These are phyloP conservation scores for Centella asiatica DNA, from an alignment of 129 eudicot species.

Conservation along the genomic window DNA sequence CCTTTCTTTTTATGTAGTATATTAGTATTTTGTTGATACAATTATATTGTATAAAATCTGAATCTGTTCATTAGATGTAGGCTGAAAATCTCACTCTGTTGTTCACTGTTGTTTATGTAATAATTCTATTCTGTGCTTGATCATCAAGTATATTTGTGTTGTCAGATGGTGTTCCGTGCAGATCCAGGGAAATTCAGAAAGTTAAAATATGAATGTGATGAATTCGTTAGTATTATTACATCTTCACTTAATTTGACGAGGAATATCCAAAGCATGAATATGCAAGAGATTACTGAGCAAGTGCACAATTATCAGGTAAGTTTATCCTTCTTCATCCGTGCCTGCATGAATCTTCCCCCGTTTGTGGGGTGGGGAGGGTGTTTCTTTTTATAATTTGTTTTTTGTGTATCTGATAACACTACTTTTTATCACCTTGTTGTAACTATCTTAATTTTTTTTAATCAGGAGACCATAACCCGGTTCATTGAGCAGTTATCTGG, in stretches of 20 bases:
- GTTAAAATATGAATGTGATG: slow-evolving; percentile 55
- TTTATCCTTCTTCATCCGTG: no score
- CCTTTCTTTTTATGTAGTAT: no score
- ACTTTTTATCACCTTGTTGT: not conserved
- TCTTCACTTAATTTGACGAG: slow-evolving; percentile 24
- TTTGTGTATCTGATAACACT: not conserved
- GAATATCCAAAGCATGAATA: slow-evolving; percentile 22
- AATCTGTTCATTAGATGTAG: no score
- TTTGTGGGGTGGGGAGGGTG: no score
- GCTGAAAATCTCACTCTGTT: not conserved
- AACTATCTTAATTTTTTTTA: not conserved
- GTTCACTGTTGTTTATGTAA: not conserved
- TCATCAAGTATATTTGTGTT: slow-evolving; percentile 10
- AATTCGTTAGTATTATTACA: slow-evolving; percentile 34
- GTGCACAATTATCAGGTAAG: slow-evolving; percentile 68
- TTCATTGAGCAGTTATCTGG: slow-evolving; percentile 63
- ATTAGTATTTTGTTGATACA: no score
- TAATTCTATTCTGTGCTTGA: not conserved
- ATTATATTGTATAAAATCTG: no score
- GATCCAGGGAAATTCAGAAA: slow-evolving; percentile 50
- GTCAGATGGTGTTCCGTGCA: slow-evolving; percentile 65
- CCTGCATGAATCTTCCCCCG: no score
- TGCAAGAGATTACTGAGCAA: slow-evolving; percentile 32
- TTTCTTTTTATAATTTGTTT: no score
- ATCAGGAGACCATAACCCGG: slow-evolving; percentile 52